Evolutionary conservation across 805 yeast species (phyloP), one percentile per base, ranked within the genome.

Genomic region (Alloascoidea hylecoeti): DNA sequence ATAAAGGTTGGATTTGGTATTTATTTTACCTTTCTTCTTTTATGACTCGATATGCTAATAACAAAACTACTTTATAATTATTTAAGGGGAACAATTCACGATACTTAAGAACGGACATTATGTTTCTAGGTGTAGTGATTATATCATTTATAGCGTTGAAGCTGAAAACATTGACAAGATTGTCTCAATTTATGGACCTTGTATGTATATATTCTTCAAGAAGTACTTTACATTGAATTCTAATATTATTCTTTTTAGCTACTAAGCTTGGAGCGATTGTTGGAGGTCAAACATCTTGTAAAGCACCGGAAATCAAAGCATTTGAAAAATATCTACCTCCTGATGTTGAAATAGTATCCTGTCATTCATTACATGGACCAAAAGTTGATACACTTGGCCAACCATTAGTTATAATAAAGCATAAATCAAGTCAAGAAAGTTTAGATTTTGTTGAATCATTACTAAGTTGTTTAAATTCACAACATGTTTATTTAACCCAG

Each of bases 221-320:
- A 15, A 15, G 12, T 15, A 19, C 15, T 16, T 13, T 5, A 36
- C n/a, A 34, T 13, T 35, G 13, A n/a, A 34, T 18, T 36, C 9
- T 27, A 36, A n/a, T 12, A 30, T 9, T 9, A 23, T 23, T 23
- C n/a, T 9, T 23, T 23, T 4, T 18, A 45, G 48, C 89, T 0
- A 76, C 95, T 3, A 89, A 89, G 52, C 58, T 76, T 3, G 94
- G 94, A 2, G 80, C 94, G 2, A 73, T 88, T 33, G 95, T 92
- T 3, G 98, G 97, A n/a, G 98, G 98, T 4, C 98, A 92, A 57
- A 88, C 98, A 0, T 82, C 95, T 5, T 89, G 97, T 58, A 92
- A 92, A 51, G 77, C 72, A 17, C 94, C 94, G 0, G 98, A 92
- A 52, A 79, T 92, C 17, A 65, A 58, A 13, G 95, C 96, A 0